These are phyloP conservation scores for Eleusine indica DNA, from an alignment of 176 grass and related monocot species.

Conservation along the genomic window DNA sequence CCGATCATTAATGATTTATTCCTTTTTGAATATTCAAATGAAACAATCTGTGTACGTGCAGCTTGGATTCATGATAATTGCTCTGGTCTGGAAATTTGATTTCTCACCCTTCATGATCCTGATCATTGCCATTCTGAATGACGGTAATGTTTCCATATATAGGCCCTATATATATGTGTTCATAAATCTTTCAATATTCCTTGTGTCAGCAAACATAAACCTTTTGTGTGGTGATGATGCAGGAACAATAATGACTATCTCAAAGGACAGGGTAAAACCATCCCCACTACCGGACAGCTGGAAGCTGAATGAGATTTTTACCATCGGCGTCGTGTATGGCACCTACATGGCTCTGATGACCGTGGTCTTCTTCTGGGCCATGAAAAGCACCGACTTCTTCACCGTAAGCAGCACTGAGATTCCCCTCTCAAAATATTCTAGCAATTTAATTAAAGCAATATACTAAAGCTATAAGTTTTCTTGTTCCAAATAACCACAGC, in stretches of 20 bases:
- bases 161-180: no score
- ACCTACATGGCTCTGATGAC: slow-evolving; percentile 85
- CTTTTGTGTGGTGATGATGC: neutral
- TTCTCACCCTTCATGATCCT: slow-evolving; percentile 98
- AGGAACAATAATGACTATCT: slow-evolving; percentile 98
- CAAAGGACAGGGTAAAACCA: slow-evolving; percentile 89
- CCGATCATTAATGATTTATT: neutral
- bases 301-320: slow-evolving; percentile 93
- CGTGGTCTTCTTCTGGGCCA: slow-evolving; percentile 88
- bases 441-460: neutral
- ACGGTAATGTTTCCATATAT: slow-evolving; percentile 54
- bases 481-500: slow-evolving; percentile 33
- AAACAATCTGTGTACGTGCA: slow-evolving; percentile 21
- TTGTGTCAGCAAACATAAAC: neutral
- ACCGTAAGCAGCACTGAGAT: slow-evolving; percentile 40
- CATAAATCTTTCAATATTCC: neutral
- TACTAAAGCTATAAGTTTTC: neutral
- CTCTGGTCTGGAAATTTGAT: slow-evolving; percentile 94
- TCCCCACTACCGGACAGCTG: slow-evolving; percentile 90
- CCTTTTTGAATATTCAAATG: neutral
- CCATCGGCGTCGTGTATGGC: slow-evolving; percentile 78
- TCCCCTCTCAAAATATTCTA: neutral
- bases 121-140: slow-evolving; percentile 93
- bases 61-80: slow-evolving; percentile 90
- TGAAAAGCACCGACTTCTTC: slow-evolving; percentile 81